Base-by-base conservation (phyloP, 2,329 filamentous ascomycete species). In the Huntiella savannae region DNA sequence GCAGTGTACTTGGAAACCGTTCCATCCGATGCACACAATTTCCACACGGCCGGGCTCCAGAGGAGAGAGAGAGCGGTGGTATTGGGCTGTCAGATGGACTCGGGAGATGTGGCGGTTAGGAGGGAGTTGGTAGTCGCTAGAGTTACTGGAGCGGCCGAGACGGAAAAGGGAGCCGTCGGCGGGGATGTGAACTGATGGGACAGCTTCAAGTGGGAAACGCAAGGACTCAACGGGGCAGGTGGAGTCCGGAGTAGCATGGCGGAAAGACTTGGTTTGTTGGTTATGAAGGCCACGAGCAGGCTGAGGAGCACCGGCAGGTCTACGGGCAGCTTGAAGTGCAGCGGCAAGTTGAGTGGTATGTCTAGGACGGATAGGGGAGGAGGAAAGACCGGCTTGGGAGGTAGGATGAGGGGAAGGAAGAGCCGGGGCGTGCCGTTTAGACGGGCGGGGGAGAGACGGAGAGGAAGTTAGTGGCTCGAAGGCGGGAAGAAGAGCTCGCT, bases 81-180 rank as follows among this genome's bases (percentile, higher is more conserved):
- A 98, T 45, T 78, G 75, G 52, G 86, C 87, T 63, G 84, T 81
- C 61, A 95, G 82, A 59, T 98, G 91, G 17, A 96, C 76, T 57
- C 91, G 81, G 56, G 91, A 96, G 52, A 98, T 85, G 50, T 92
- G 75, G 40, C 86, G 82, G 63, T 93, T 94, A 54, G 84, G 77
- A 19, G 91, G 91, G 11, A 98, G 72, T 63, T 95, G 88, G 60
- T 88, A 91, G 58, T 95, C 78, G n/a, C 86, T 93, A 11, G 87
- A 93, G 62, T 85, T 88, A 64, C 84, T 94, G 4, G 87, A 95
- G 53, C 91, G 76, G 52, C 91, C 91, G 80, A 98, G 91, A 51
- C 81, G 71, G 33, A 94, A 64, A 11, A 77, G 67, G 55, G 93
- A 83, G 52, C 88, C 87, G 62, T 82, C 84, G 53, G 78, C 79